A percentile compares a stretch with the other conserved stretches of the same genome.
Conservation (phyloP, 306 rosid genomes). For the Glycine tomentella region DNA sequence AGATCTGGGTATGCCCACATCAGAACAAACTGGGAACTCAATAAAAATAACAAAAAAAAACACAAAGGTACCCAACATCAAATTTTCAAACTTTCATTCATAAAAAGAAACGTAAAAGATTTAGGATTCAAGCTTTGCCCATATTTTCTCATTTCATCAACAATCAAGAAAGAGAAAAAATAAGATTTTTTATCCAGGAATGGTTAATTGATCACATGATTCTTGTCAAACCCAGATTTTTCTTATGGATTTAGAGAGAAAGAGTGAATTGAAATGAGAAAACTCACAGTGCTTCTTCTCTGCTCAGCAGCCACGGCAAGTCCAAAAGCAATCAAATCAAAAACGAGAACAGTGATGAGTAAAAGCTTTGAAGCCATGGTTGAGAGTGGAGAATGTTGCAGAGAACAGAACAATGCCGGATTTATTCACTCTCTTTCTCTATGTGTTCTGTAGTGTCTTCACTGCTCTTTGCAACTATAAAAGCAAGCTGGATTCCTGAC, state of each 20-base stretch:
- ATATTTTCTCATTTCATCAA: constrained; percentile 40
- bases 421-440: constrained; percentile 42
- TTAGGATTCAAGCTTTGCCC: constrained; percentile 25
- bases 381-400: constrained; percentile 47
- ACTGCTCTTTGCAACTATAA: constrained; percentile 32
- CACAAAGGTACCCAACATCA: constrained; percentile 3
- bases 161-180: constrained; percentile 29
- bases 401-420: constrained; percentile 39
- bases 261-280: constrained; percentile 26
- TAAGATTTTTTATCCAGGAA: not conserved
- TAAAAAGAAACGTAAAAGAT: not conserved
- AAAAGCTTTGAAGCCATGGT: constrained; percentile 95
- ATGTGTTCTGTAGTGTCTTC: not conserved
- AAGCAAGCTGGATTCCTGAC: constrained; percentile 34
- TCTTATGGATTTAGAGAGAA: not conserved
- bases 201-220: not conserved
- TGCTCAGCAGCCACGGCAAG: constrained; percentile 94
- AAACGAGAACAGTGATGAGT: constrained; percentile 63
- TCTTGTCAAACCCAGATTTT: constrained; percentile 32
- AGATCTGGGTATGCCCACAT: constrained; percentile 31
- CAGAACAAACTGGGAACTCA: constrained; percentile 13
- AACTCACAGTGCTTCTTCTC: constrained; percentile 92
- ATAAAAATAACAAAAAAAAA: not conserved
- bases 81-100: constrained; percentile 10
- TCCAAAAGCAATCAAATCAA: constrained; percentile 90